Evolutionary conservation across 2,329 filamentous ascomycete species (phyloP).

Genomic region (Pestalotiopsis sp.): DNA sequence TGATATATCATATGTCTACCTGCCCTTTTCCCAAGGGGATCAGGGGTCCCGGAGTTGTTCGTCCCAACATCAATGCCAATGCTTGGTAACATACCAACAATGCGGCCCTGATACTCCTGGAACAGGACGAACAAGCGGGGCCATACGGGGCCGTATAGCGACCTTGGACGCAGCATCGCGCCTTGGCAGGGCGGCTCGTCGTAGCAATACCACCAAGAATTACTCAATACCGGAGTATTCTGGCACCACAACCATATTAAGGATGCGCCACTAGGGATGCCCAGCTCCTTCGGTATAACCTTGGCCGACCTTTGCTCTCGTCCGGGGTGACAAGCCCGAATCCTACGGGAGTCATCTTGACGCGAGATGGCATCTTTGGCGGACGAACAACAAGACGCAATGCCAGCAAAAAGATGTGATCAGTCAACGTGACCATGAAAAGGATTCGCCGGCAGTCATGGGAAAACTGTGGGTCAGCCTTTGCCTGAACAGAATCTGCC

Average conservation of each 20-base stretch:
- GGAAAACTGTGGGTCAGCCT: not conserved
- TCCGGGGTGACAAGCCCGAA: not conserved
- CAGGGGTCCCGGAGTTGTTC: not conserved
- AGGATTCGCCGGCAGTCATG: not conserved
- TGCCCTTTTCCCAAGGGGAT: not conserved
- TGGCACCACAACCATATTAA: not conserved
- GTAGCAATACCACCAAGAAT: not conserved
- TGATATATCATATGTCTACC: not conserved
- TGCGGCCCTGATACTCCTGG: not conserved
- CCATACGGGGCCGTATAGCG: conserved; percentile 4
- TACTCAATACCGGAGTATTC: not conserved
- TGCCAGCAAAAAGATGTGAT: not conserved
- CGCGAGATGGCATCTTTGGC: not conserved
- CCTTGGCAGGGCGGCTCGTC: not conserved
- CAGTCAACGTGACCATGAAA: not conserved
- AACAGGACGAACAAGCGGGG: not conserved
- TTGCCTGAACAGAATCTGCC: not conserved
- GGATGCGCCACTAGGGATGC: not conserved
- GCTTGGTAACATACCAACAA: not conserved
- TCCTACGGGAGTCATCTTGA: not conserved
- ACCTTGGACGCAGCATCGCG: not conserved
- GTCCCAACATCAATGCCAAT: not conserved
- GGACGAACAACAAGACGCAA: not conserved
- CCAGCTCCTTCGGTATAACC: not conserved
- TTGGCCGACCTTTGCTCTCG: not conserved